Conservation (phyloP, 202 grass and related monocot genomes). For the Carex sylvatica region DNA sequence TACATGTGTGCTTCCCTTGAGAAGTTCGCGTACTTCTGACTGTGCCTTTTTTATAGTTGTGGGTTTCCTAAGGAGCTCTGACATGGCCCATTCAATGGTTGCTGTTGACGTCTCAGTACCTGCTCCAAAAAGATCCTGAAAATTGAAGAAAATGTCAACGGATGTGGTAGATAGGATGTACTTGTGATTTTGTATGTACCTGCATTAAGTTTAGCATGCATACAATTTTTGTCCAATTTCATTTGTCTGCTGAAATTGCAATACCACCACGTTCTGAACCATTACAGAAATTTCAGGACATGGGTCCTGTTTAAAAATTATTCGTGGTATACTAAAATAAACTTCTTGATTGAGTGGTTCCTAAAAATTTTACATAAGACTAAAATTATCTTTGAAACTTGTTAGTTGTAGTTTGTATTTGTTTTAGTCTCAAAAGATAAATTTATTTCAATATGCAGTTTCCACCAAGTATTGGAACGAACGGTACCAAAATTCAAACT, state of each 20-base stretch:
- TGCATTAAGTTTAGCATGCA: neutral
- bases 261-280: neutral
- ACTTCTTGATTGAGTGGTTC: no score
- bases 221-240: neutral
- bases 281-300: neutral
- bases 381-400: neutral
- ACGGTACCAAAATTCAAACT: neutral
- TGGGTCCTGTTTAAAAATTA: neutral
- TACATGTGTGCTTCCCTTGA: constrained; percentile 14
- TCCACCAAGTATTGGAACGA: neutral
- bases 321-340: no score
- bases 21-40: constrained; percentile 17
- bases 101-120: constrained; percentile 27
- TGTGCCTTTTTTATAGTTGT: constrained; percentile 24
- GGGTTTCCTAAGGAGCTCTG: constrained; percentile 26
- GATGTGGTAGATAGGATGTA: no score
- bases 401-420: no score
- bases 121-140: constrained; percentile 36
- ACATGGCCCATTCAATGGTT: constrained; percentile 31
- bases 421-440: neutral
- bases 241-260: no score
- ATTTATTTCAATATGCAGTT: neutral
- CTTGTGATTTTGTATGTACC: neutral
- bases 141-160: neutral
- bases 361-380: no score